phyloP scores from a whole-genome alignment of 2,329 filamentous ascomycete species.

The Exophiala calicioides region DNA sequence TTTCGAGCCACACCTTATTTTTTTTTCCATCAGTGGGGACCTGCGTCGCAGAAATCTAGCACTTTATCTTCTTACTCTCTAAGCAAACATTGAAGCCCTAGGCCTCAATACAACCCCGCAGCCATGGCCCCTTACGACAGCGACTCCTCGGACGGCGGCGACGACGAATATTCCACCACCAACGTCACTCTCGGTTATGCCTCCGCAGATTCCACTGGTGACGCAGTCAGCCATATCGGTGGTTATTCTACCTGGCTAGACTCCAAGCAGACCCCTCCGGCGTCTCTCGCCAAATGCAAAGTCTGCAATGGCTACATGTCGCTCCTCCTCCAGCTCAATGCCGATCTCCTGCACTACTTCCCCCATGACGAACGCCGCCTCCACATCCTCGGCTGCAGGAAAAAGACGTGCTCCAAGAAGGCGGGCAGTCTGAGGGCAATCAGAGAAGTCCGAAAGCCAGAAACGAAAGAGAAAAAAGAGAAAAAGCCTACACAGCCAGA shows the following conservation, averaged over 20 bases:
- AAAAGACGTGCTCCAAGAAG: slow-evolving; percentile 76
- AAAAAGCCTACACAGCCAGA: slow-evolving; percentile 35
- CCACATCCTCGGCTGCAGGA: slow-evolving; percentile 81
- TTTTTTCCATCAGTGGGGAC: slow-evolving; percentile 1
- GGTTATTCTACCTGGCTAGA: slow-evolving; percentile 86
- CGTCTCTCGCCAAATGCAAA: slow-evolving; percentile 78
- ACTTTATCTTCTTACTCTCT: no score
- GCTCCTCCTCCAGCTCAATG: slow-evolving; percentile 86
- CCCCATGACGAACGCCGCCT: slow-evolving; percentile 83
- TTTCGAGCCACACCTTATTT: slow-evolving; percentile 18
- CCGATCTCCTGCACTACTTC: slow-evolving; percentile 82
- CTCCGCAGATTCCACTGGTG: slow-evolving; percentile 73
- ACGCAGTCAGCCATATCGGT: slow-evolving; percentile 84
- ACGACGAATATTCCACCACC: slow-evolving; percentile 62
- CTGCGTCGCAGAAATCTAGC: no score
- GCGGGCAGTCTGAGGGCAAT: slow-evolving; percentile 77
- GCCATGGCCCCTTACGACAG: slow-evolving; percentile 79
- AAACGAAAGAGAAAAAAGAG: slow-evolving; percentile 24
- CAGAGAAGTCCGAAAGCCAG: slow-evolving; percentile 62
- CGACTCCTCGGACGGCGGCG: slow-evolving; percentile 69
- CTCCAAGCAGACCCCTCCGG: slow-evolving; percentile 67
- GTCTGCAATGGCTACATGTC: slow-evolving; percentile 82
- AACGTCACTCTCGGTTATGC: slow-evolving; percentile 90
- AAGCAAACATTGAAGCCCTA: no score
- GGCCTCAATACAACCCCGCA: neutral